These are phyloP conservation scores for Vaccinium vitisidaea DNA, from an alignment of 148 eudicot species.

Conservation along the genomic window DNA sequence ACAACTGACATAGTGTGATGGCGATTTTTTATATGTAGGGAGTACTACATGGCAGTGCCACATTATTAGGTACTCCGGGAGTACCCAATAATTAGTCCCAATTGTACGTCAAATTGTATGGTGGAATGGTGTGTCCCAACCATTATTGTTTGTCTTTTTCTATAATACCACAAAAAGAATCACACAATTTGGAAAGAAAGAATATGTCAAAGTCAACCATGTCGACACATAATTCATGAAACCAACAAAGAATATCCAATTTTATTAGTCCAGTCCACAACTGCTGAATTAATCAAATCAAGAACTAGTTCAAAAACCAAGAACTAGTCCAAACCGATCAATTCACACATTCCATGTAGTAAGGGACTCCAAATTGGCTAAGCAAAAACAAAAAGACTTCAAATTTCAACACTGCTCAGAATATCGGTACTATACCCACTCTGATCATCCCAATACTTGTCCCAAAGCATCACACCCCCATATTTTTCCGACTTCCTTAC, in stretches of 20 bases:
- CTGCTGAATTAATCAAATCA: neutral
- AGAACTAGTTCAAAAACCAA: neutral
- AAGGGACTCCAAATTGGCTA: neutral
- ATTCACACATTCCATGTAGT: neutral
- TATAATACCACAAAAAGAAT: neutral
- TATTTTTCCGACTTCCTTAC: constrained; percentile 54
- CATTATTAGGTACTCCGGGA: no score
- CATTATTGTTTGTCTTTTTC: no score
- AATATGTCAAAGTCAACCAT: neutral
- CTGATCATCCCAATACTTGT: constrained; percentile 64
- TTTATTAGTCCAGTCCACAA: neutral
- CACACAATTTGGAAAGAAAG: neutral
- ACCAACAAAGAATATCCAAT: neutral
- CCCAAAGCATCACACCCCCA: constrained; percentile 92
- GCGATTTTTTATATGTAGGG: no score
- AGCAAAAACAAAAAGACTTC: neutral
- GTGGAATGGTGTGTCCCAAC: no score
- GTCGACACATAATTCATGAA: no score
- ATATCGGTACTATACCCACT: constrained; percentile 58
- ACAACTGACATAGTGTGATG: no score
- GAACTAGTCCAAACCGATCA: neutral
- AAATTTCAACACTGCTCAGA: constrained; percentile 26
- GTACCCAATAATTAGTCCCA: no score
- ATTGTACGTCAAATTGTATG: no score
- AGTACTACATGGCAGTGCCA: no score